Conservation (phyloP, 129 eudicot species). For the Ambrosia trifida region DNA sequence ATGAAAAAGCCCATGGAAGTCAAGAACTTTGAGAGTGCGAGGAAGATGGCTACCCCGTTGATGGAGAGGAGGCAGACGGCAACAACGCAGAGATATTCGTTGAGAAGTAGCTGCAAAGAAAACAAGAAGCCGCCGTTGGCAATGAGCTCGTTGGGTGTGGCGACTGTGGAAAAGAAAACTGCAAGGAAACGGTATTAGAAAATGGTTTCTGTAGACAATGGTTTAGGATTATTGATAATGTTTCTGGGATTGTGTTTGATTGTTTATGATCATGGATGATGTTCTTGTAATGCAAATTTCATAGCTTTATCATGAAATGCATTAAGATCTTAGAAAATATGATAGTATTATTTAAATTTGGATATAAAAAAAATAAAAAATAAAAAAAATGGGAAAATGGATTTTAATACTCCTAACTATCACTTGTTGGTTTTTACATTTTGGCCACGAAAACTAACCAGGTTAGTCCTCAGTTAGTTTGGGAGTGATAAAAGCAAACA, state of each 20-base stretch:
- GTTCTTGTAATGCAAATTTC: slow-evolving; percentile 6
- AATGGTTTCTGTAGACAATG: not conserved
- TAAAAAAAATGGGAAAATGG: too few species aligned
- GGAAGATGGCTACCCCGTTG: slow-evolving; percentile 54
- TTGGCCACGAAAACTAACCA: too few species aligned
- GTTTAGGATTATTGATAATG: slow-evolving; percentile 9
- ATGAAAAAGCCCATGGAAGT: slow-evolving; percentile 44
- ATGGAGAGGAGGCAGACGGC: slow-evolving; percentile 50
- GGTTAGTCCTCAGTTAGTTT: too few species aligned
- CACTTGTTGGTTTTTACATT: too few species aligned
- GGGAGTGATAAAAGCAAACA: too few species aligned
- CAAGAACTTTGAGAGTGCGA: slow-evolving; percentile 49
- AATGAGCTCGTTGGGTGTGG: not conserved
- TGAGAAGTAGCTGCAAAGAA: slow-evolving; percentile 70
- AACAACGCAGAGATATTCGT: slow-evolving; percentile 45
- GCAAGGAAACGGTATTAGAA: slow-evolving; percentile 42
- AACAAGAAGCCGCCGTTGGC: slow-evolving; percentile 78
- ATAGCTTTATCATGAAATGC: not conserved
- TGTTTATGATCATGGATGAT: not conserved
- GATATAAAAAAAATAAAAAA: too few species aligned
- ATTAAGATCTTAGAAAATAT: not conserved
- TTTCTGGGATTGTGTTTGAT: not conserved
- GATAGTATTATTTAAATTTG: too few species aligned
- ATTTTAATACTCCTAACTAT: too few species aligned
- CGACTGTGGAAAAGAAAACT: slow-evolving; percentile 42